Base-by-base conservation (phyloP, 2,329 filamentous ascomycete genomes). In the Zalaria obscura region DNA sequence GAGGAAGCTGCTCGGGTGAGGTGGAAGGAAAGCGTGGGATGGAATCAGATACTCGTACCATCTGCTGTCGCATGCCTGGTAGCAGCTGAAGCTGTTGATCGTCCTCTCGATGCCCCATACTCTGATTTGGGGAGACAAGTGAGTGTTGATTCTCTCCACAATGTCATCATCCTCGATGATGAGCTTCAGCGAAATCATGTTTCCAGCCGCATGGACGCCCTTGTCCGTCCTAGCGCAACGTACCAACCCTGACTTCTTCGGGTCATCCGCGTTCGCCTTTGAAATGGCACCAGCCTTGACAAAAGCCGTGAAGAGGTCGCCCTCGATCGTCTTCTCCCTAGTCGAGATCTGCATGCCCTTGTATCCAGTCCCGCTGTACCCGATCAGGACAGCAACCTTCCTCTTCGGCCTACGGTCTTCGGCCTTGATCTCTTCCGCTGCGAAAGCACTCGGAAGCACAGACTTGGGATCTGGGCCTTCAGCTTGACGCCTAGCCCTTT, bases 11-110 rank as follows among this genome's bases (percentile, higher is more conserved):
- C 81, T 80, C 0, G 88, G 88, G 57, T 96, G 88, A 0, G 91
- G 91, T 18, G 91, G 91, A 28, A 98, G 66, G 51, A 98, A 83
- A 43, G 83, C 86, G 62, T 96, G 87, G 35, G 83, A 91, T 2
- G 91, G 91, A 60, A 98, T 84, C 40, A 98, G 69, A 58, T 98
- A 98, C 65, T 98, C 91, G 64, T 98, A 98, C 72, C 88, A 93
- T 51, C 91, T 74, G 26, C 87, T 94, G 62, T 98, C 91, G 63
- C 89, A 95, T 42, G 84, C 75, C 57, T 93, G 83, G 63, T 98
- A 98, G 63, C 84, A 89, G 61, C 84, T 95, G 68, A 96, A 98
- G 50, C 78, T 77, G 49, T 88, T 89, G 57, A 81, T 89, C 1
- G 89, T 93, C 40, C 86, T 72, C 61, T 93, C 78, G 47, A 94